Evolutionary conservation across 2,329 filamentous ascomycete species (phyloP).

Genomic region (Trichoderma sp.): DNA sequence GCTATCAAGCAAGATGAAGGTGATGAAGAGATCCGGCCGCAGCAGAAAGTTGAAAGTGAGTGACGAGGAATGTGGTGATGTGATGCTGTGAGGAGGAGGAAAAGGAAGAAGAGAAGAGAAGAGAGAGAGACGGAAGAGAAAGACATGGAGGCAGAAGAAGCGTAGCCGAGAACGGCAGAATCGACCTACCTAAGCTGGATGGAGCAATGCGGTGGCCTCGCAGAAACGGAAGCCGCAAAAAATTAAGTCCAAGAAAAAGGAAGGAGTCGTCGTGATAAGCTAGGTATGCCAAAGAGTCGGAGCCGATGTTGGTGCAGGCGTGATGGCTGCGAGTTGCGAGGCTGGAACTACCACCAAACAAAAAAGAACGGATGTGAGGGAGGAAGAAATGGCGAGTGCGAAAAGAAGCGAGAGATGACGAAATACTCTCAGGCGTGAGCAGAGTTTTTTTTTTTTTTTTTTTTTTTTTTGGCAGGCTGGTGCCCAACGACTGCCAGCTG

Average conservation of each 20-base stretch:
- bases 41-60: slow-evolving; percentile 42
- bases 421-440: background rate
- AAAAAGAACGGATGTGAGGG: slow-evolving; percentile 5
- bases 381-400: slow-evolving; percentile 17
- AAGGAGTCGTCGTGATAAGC: slow-evolving; percentile 22
- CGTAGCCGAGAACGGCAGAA: background rate
- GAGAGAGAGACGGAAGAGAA: slow-evolving; percentile 21
- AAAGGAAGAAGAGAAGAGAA: slow-evolving; percentile 24
- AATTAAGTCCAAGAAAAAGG: slow-evolving; percentile 16
- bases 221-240: slow-evolving; percentile 22
- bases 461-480: slow-evolving; percentile 19
- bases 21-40: slow-evolving; percentile 37
- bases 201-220: background rate
- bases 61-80: slow-evolving; percentile 49
- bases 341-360: background rate
- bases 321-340: slow-evolving; percentile 9
- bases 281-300: background rate
- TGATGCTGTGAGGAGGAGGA: slow-evolving; percentile 49
- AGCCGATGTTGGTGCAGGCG: slow-evolving; percentile 22
- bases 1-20: slow-evolving; percentile 60
- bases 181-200: slow-evolving; percentile 23
- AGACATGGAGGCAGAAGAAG: slow-evolving; percentile 10
- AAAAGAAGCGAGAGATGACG: slow-evolving; percentile 26
- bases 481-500: slow-evolving; percentile 21
- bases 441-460: no score